These are phyloP conservation scores for Uncinocarpus reesii DNA, from an alignment of 2,329 filamentous ascomycete genomes.

Conservation along the genomic window DNA sequence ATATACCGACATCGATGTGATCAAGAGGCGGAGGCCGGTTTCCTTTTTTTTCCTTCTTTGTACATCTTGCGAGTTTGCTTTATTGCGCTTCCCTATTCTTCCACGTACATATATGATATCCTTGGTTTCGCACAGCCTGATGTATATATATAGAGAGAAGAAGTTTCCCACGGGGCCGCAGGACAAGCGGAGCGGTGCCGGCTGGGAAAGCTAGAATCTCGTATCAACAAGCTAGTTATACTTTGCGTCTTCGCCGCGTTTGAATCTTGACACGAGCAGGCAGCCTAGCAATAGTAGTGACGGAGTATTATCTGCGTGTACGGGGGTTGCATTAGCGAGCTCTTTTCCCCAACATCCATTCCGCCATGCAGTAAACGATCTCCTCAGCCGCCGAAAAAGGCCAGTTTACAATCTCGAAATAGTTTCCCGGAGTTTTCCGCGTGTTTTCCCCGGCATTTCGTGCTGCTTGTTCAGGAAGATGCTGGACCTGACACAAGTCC, in stretches of 20 bases:
- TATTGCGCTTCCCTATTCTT: too few species aligned
- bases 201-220: neutral
- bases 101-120: neutral
- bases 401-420: too few species aligned
- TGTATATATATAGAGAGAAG: neutral
- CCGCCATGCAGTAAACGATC: too few species aligned
- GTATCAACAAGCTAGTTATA: neutral
- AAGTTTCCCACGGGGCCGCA: constrained; percentile 3
- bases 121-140: neutral
- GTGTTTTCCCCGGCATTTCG: neutral
- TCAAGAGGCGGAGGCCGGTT: neutral
- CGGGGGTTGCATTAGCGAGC: too few species aligned
- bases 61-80: constrained; percentile 1
- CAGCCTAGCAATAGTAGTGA: too few species aligned
- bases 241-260: too few species aligned
- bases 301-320: too few species aligned
- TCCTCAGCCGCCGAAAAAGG: too few species aligned
- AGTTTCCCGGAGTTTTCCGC: constrained; percentile 4
- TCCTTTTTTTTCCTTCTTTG: neutral
- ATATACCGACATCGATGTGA: constrained; percentile 9
- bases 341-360: too few species aligned
- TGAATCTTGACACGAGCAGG: neutral
- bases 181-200: neutral
- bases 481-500: too few species aligned
- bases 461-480: neutral